Percentiles rank a stretch among this genome's conserved stretches.
Conservation (phyloP, 306 rosid species). For the Pyrus communis region DNA sequence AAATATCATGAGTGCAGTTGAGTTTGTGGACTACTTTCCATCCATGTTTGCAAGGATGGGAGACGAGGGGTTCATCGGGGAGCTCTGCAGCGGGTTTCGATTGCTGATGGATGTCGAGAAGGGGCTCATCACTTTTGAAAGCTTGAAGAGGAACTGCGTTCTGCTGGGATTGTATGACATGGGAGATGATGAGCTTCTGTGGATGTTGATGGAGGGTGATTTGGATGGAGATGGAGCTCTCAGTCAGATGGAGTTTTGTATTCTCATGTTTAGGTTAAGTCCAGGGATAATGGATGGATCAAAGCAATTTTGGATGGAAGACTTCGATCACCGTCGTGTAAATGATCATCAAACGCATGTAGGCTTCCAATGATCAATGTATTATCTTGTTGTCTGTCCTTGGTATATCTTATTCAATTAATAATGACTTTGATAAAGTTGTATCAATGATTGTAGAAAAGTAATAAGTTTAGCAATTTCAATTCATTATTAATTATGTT, state of each 20-base stretch:
- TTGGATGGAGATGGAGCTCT: constrained; percentile 70
- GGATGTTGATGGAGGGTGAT: constrained; percentile 69
- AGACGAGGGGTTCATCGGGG: constrained; percentile 45
- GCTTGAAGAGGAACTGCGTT: constrained; percentile 46
- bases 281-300: constrained; percentile 35
- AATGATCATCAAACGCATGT: neutral
- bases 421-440: neutral
- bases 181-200: constrained; percentile 45
- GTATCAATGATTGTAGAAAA: neutral
- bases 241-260: constrained; percentile 54
- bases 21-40: constrained; percentile 61
- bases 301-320: neutral
- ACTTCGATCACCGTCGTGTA: neutral
- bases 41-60: constrained; percentile 55
- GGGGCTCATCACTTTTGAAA: constrained; percentile 65
- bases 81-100: constrained; percentile 51
- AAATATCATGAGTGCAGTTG: constrained; percentile 1
- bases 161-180: constrained; percentile 42
- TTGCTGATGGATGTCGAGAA: constrained; percentile 58
- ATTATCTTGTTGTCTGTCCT: neutral
- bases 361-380: neutral
- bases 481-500: too few relatives aligned
- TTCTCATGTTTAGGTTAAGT: constrained; percentile 74
- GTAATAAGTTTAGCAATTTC: neutral
- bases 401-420: neutral